phyloP scores from a whole-genome alignment of 1,139 yeast genomes.

The Candida smagusa region DNA sequence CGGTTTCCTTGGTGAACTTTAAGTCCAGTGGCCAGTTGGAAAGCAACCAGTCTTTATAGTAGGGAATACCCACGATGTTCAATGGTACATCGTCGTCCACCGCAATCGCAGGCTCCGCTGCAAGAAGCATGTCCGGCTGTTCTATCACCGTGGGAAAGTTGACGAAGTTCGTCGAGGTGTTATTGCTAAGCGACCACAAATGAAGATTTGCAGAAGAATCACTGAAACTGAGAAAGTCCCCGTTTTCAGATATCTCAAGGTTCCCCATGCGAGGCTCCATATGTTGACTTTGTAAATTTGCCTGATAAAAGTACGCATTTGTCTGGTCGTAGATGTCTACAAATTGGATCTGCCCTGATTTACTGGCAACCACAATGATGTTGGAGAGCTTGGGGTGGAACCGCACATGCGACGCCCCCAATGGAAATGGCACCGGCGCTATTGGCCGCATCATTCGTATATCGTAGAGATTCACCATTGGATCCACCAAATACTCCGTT shows the following conservation, averaged over 20 bases:
- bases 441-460: conserved; percentile 68
- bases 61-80: conserved; percentile 80
- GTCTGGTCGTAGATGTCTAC: conserved; percentile 80
- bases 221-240: conserved; percentile 70
- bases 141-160: conserved; percentile 50
- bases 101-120: conserved; percentile 23
- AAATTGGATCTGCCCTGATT: conserved; percentile 78
- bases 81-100: conserved; percentile 53
- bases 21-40: conserved; percentile 76
- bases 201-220: conserved; percentile 67
- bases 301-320: conserved; percentile 57
- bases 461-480: conserved; percentile 82
- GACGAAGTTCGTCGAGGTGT: conserved; percentile 36
- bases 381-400: conserved; percentile 87
- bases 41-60: conserved; percentile 70
- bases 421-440: conserved; percentile 83
- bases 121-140: conserved; percentile 38
- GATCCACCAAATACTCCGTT: conserved; percentile 51
- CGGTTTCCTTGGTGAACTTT: conserved; percentile 52
- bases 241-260: conserved; percentile 71
- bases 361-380: conserved; percentile 70
- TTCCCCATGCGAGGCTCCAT: conserved; percentile 34
- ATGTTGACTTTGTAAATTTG: conserved; percentile 37
- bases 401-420: conserved; percentile 83
- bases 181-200: conserved; percentile 63